Conservation (phyloP, 805 yeast species). For the Pichia cabralensis region DNA sequence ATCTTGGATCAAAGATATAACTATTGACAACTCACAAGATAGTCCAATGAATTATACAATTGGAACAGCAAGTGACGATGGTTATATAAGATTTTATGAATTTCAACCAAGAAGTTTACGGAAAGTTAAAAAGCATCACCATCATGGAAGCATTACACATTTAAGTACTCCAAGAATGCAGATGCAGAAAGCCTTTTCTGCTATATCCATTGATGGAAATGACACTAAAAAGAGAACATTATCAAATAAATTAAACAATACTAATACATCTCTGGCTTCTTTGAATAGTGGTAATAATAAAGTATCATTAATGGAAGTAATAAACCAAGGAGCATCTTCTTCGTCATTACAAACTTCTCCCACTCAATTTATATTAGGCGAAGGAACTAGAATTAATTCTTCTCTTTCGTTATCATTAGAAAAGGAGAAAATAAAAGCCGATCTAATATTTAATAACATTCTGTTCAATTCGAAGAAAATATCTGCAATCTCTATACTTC, state of each 20-base stretch:
- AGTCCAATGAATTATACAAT: constrained; percentile 33
- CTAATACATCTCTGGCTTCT: constrained; percentile 2
- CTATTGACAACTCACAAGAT: constrained; percentile 33
- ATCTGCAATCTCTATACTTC: background rate
- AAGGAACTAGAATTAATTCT: background rate
- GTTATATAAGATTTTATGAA: constrained; percentile 42
- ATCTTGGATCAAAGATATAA: constrained; percentile 40
- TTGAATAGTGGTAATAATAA: constrained; percentile 11
- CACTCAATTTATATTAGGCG: constrained; percentile 1
- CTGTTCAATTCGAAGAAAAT: background rate
- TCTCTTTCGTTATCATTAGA: background rate
- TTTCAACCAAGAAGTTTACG: constrained; percentile 37
- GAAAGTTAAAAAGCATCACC: constrained; percentile 19
- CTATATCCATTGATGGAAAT: constrained; percentile 1
- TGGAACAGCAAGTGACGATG: constrained; percentile 49
- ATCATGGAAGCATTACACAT: constrained; percentile 1
- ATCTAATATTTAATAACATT: background rate
- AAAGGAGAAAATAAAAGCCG: background rate
- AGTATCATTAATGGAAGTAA: constrained; percentile 19
- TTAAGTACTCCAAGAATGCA: constrained; percentile 3
- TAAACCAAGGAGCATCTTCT: constrained; percentile 16
- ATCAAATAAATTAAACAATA: background rate
- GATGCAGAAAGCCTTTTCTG: constrained; percentile 4
- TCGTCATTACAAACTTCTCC: background rate
- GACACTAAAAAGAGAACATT: constrained; percentile 1